phyloP scores from a whole-genome alignment of 2,329 filamentous ascomycete species.

The Celoporthe dispersa region DNA sequence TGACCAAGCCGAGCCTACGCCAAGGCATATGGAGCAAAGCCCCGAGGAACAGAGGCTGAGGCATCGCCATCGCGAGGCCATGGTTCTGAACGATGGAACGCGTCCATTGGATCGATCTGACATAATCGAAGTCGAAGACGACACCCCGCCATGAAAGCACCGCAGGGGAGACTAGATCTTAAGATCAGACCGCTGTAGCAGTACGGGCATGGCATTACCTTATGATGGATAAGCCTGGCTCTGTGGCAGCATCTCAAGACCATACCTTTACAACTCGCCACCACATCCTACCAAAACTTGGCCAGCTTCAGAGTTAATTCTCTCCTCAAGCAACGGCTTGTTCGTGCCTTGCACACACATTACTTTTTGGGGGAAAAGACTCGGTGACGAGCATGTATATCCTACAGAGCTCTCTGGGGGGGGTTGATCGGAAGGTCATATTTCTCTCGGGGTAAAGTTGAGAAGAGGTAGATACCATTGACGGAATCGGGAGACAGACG shows the following conservation, averaged over 20 bases:
- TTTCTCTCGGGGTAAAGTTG: neutral
- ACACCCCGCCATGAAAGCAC: slow-evolving; percentile 38
- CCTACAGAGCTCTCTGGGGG: neutral
- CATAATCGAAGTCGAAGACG: slow-evolving; percentile 72
- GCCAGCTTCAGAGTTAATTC: neutral
- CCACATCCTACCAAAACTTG: neutral
- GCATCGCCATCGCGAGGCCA: slow-evolving; percentile 80
- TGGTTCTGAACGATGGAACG: slow-evolving; percentile 88
- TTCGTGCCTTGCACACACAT: neutral
- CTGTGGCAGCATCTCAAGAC: neutral
- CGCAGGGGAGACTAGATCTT: neutral
- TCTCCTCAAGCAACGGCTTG: neutral
- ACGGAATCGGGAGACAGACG: neutral
- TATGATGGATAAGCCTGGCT: neutral
- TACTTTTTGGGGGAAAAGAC: neutral
- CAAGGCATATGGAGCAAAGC: slow-evolving; percentile 55
- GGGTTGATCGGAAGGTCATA: neutral
- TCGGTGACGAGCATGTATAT: neutral
- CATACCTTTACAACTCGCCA: neutral
- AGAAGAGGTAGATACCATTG: neutral
- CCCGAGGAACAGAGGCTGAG: slow-evolving; percentile 73
- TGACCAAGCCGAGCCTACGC: slow-evolving; percentile 38
- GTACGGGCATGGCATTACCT: neutral
- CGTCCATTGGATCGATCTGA: slow-evolving; percentile 73
- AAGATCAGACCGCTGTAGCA: neutral